phyloP scores from a whole-genome alignment of 2,329 filamentous ascomycete species.

The Phoma herbarum region DNA sequence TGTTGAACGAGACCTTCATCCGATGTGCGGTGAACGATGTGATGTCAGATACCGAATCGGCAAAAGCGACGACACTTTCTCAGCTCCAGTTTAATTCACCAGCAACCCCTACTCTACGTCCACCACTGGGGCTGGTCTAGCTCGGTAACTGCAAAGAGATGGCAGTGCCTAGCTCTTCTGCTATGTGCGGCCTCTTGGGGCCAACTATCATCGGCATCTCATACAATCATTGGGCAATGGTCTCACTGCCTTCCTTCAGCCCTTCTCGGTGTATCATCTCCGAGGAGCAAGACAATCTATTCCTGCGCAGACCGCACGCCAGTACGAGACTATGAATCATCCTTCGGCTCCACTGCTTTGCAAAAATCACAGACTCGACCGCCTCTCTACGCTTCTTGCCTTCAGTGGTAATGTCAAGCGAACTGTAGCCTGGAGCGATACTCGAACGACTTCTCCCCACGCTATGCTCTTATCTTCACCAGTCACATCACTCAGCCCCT shows the following conservation, averaged over 20 bases:
- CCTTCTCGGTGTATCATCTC: background rate
- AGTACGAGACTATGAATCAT: slow-evolving; percentile 1
- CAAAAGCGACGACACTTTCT: background rate
- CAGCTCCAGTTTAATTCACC: background rate
- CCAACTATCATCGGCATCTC: background rate
- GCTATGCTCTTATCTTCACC: slow-evolving; percentile 7
- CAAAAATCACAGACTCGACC: background rate
- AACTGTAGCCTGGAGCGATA: slow-evolving; percentile 11
- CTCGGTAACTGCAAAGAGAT: background rate
- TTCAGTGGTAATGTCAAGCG: slow-evolving; percentile 7
- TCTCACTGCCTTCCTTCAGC: slow-evolving; percentile 2
- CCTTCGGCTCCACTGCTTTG: background rate
- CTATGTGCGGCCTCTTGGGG: slow-evolving; percentile 10
- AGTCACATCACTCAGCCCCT: slow-evolving; percentile 17
- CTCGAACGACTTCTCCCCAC: background rate
- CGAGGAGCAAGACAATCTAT: background rate
- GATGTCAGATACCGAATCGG: background rate
- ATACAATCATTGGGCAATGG: background rate
- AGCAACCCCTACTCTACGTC: background rate
- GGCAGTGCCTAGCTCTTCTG: background rate
- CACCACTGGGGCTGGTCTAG: background rate
- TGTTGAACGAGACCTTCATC: background rate
- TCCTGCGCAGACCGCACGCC: slow-evolving; percentile 7
- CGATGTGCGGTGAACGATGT: slow-evolving; percentile 1
- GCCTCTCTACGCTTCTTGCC: background rate